Evolutionary conservation across 805 yeast species (phyloP).

Genomic region (Wickerhamomyces strasburgensis): DNA sequence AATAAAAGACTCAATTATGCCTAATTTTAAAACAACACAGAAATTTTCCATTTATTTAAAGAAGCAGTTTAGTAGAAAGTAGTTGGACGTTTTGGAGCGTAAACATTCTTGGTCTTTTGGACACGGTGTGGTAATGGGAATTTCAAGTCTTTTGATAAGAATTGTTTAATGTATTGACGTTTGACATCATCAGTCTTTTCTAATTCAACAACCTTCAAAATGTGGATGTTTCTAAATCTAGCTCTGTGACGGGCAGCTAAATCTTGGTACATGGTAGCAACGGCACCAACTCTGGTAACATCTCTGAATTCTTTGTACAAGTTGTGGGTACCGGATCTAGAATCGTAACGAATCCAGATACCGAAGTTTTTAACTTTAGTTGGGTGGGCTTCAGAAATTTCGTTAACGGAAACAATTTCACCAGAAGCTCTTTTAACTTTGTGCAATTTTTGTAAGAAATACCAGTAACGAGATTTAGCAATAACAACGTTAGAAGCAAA

Average conservation of each 20-base stretch:
- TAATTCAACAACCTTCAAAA: slow-evolving; percentile 98
- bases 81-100: slow-evolving; percentile 90
- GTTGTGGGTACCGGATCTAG: slow-evolving; percentile 99
- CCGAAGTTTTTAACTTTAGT: slow-evolving; percentile 99
- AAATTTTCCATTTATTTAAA: too few species aligned
- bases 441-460: slow-evolving; percentile 98
- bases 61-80: slow-evolving; percentile 78
- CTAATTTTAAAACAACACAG: too few species aligned
- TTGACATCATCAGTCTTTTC: slow-evolving; percentile 96
- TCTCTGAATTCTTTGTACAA: slow-evolving; percentile 99
- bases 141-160: slow-evolving; percentile 89
- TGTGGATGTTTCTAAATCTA: slow-evolving; percentile 99
- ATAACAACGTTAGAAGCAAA: slow-evolving; percentile 98
- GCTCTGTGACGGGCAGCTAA: slow-evolving; percentile 99
- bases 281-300: slow-evolving; percentile 98
- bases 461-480: slow-evolving; percentile 99
- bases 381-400: slow-evolving; percentile 91
- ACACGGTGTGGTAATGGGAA: slow-evolving; percentile 99
- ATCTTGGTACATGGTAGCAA: slow-evolving; percentile 97
- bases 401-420: slow-evolving; percentile 93
- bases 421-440: slow-evolving; percentile 99
- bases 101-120: slow-evolving; percentile 82
- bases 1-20: too few species aligned
- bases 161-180: slow-evolving; percentile 99
- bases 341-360: slow-evolving; percentile 99